Conservation (phyloP, 1,284 basidiomycete species). For the Uromyces viciae-fabae region DNA sequence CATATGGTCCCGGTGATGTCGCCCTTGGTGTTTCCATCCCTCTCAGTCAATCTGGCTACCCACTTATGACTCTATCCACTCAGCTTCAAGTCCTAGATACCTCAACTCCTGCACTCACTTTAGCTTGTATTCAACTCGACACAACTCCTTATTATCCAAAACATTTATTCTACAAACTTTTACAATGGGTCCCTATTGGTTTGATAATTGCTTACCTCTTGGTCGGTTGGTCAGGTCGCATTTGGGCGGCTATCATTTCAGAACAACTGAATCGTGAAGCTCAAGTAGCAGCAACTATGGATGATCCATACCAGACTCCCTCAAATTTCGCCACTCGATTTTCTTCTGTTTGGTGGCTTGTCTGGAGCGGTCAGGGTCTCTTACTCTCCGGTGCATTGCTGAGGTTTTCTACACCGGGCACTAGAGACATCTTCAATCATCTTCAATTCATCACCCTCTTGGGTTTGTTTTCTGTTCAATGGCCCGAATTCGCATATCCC, state of each 20-base stretch:
- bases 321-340: background rate
- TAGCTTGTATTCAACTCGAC: slow-evolving; percentile 36
- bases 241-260: slow-evolving; percentile 39
- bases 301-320: background rate
- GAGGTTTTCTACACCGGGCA: slow-evolving; percentile 23
- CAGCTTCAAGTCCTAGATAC: slow-evolving; percentile 40
- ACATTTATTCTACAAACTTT: background rate
- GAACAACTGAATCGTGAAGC: slow-evolving; percentile 37
- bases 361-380: slow-evolving; percentile 29
- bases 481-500: slow-evolving; percentile 44
- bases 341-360: slow-evolving; percentile 21
- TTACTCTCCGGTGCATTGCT: slow-evolving; percentile 25
- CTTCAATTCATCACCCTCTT: slow-evolving; percentile 32
- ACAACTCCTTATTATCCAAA: slow-evolving; percentile 22
- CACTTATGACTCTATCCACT: slow-evolving; percentile 2
- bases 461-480: slow-evolving; percentile 32
- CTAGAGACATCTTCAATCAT: slow-evolving; percentile 22
- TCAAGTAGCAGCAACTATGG: background rate
- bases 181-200: background rate
- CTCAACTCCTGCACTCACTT: slow-evolving; percentile 37
- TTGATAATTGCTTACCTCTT: background rate
- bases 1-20: slow-evolving; percentile 33
- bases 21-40: slow-evolving; percentile 27
- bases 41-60: background rate
- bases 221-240: background rate